These are phyloP conservation scores for Fusarium vanettenii DNA, from an alignment of 2,329 filamentous ascomycete genomes.

Conservation along the genomic window DNA sequence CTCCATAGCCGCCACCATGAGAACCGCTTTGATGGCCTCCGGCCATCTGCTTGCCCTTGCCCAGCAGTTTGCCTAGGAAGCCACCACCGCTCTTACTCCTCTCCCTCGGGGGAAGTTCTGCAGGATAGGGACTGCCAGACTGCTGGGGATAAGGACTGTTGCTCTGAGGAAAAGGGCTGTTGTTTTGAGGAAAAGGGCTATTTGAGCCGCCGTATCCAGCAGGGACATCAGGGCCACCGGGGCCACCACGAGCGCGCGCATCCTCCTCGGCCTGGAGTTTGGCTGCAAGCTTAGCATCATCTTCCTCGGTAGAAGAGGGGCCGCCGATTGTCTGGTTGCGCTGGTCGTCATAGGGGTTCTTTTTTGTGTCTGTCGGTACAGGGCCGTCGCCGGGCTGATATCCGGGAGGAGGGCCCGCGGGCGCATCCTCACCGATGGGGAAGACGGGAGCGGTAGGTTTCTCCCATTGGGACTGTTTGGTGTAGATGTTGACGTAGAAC, in stretches of 20 bases:
- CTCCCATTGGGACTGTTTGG: conserved; percentile 92
- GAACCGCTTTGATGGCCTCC: conserved; percentile 42
- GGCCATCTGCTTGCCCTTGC: conserved; percentile 56
- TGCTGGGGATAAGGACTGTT: conserved; percentile 43
- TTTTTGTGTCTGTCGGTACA: conserved; percentile 67
- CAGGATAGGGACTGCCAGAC: conserved; percentile 45
- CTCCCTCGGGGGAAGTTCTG: conserved; percentile 57
- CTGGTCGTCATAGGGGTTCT: conserved; percentile 74
- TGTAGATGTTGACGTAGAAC: conserved; percentile 92
- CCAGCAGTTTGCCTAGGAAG: conserved; percentile 64
- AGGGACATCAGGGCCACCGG: conserved; percentile 46
- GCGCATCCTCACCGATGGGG: conserved; percentile 55
- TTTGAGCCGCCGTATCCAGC: conserved; percentile 46
- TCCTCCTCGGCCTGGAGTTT: conserved; percentile 88
- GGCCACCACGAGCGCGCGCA: conserved; percentile 60
- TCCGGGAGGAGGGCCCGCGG: conserved; percentile 74
- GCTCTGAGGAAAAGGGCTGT: conserved; percentile 37
- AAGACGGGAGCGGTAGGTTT: conserved; percentile 78
- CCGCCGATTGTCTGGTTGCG: conserved; percentile 48
- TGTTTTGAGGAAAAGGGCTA: conserved; percentile 45
- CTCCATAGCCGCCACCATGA: conserved; percentile 34
- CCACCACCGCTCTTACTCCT: conserved; percentile 55
- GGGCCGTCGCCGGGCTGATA: conserved; percentile 64
- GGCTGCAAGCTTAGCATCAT: conserved; percentile 80
- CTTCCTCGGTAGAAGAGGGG: conserved; percentile 56